These are phyloP conservation scores for Chamaenerion angustifolium DNA, from an alignment of 345 rosid species.

Conservation along the genomic window DNA sequence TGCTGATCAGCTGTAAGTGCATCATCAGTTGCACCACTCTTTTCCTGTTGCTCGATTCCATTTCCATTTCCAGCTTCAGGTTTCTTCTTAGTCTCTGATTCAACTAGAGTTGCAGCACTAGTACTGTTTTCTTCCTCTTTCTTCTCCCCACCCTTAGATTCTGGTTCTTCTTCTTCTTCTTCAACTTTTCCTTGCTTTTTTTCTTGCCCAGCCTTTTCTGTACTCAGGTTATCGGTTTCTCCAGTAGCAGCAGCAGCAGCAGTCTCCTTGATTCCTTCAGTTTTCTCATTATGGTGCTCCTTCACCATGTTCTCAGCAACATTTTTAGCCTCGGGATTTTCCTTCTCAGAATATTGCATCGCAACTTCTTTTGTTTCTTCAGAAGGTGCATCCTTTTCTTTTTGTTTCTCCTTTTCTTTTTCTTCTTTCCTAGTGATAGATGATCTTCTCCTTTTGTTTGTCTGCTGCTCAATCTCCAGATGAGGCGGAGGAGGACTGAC, in stretches of 20 bases:
- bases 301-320: conserved; percentile 20
- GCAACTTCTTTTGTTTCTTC: no score
- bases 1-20: not conserved
- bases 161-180: no score
- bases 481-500: conserved; percentile 8
- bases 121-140: not conserved
- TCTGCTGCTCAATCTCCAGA: conserved; percentile 23
- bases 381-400: no score
- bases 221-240: no score
- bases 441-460: conserved; percentile 38
- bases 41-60: conserved; percentile 8
- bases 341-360: no score
- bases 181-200: no score
- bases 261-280: not conserved
- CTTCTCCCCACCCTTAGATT: not conserved
- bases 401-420: conserved; percentile 12
- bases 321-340: no score
- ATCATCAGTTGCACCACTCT: no score
- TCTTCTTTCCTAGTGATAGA: conserved; percentile 35
- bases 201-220: no score
- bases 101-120: no score
- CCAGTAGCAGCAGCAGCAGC: not conserved
- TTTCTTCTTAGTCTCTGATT: conserved; percentile 4
- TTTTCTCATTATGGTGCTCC: conserved; percentile 27
- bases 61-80: conserved; percentile 9